phyloP scores from a whole-genome alignment of 495 filamentous ascomycete genomes.

The Mycothermus thermophilus region DNA sequence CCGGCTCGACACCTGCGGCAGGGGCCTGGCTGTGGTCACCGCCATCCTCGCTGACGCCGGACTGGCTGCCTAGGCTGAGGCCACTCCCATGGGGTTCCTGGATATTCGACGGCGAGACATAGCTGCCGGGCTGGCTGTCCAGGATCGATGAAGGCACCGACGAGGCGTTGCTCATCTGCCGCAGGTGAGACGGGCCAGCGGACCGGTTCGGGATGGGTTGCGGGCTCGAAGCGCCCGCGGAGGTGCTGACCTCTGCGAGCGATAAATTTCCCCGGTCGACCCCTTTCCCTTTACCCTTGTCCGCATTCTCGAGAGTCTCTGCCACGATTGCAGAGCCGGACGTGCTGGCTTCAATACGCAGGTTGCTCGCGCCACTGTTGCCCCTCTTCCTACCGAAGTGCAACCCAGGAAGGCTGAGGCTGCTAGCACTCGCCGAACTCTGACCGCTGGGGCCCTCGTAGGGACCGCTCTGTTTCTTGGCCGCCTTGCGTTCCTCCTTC shows the following conservation, averaged over 20 bases:
- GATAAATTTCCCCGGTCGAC: too few relatives aligned
- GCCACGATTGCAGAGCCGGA: slow-evolving; percentile 16
- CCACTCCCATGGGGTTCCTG: slow-evolving; percentile 36
- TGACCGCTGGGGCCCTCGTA: slow-evolving; percentile 31
- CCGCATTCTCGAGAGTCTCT: slow-evolving; percentile 13
- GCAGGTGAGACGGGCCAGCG: slow-evolving; percentile 50
- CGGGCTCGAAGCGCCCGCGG: slow-evolving; percentile 9
- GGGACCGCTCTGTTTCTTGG: slow-evolving; percentile 38
- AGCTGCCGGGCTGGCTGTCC: slow-evolving; percentile 48
- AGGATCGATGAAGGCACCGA: slow-evolving; percentile 62
- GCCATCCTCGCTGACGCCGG: slow-evolving; percentile 24
- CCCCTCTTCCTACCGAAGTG: slow-evolving; percentile 37
- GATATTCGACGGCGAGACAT: slow-evolving; percentile 24
- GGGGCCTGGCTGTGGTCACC: slow-evolving; percentile 31
- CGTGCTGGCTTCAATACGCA: slow-evolving; percentile 30
- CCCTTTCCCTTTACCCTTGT: slow-evolving; percentile 66
- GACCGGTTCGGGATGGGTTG: slow-evolving; percentile 29
- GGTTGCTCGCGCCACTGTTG: slow-evolving; percentile 40
- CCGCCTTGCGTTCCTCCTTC: slow-evolving; percentile 66
- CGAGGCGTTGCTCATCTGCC: slow-evolving; percentile 71
- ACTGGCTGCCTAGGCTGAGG: slow-evolving; percentile 26
- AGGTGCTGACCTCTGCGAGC: too few relatives aligned
- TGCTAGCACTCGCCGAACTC: slow-evolving; percentile 39
- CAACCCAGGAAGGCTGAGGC: slow-evolving; percentile 32
- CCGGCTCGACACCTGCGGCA: slow-evolving; percentile 49